Percentiles rank a stretch among this genome's conserved stretches.
Evolutionary conservation across 345 rosid genomes (phyloP).

Genomic region (Boechera divaricarpa): DNA sequence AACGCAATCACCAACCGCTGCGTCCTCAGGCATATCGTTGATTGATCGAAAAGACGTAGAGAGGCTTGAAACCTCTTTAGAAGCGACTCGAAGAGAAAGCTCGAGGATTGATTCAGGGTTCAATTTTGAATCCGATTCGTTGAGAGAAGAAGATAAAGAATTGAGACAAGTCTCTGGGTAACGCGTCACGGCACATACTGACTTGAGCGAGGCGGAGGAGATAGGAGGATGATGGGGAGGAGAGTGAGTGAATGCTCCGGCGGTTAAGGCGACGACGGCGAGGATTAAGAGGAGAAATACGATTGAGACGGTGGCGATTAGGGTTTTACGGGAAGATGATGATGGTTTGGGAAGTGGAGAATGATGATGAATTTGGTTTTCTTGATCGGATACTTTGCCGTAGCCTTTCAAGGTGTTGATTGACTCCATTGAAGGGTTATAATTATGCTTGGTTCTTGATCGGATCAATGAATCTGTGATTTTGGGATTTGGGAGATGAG

Average conservation of each 20-base stretch:
- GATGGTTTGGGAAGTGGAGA: conserved; percentile 39
- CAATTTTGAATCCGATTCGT: conserved; percentile 38
- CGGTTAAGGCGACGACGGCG: conserved; percentile 44
- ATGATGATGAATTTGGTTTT: conserved; percentile 43
- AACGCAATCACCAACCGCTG: conserved; percentile 64
- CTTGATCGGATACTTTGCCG: conserved; percentile 59
- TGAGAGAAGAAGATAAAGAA: conserved; percentile 57
- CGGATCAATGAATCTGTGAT: background rate
- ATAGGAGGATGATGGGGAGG: conserved; percentile 41
- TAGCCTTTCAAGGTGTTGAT: conserved; percentile 68
- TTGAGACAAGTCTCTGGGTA: conserved; percentile 69
- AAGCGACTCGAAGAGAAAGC: conserved; percentile 54
- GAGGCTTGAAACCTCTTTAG: conserved; percentile 44
- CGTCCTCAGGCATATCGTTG: conserved; percentile 50
- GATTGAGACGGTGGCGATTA: conserved; percentile 49
- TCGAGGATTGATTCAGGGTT: conserved; percentile 68
- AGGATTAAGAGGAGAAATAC: conserved; percentile 52
- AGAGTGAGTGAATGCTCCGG: conserved; percentile 50
- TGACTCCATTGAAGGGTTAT: conserved; percentile 57
- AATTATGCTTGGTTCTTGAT: no score
- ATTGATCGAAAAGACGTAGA: conserved; percentile 47
- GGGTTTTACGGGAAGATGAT: conserved; percentile 38
- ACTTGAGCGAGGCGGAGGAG: conserved; percentile 52
- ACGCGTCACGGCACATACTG: conserved; percentile 64
- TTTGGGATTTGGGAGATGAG: background rate